Evolutionary conservation across 139 green algal species (phyloP).

Genomic region (Volvox africanus): DNA sequence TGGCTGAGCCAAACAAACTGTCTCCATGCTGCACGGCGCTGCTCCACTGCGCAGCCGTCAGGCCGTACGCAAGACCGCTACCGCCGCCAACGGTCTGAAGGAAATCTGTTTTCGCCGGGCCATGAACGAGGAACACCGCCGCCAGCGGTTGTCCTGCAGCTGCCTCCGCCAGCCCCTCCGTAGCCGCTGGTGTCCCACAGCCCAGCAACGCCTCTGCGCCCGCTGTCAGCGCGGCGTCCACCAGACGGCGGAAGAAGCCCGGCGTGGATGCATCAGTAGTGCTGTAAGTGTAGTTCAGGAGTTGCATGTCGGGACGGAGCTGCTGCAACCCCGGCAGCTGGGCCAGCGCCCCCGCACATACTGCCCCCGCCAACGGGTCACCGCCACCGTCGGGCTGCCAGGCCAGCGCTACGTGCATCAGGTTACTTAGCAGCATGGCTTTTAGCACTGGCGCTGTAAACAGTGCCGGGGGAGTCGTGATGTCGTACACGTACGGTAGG

Average conservation of each 20-base stretch:
- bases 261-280: background rate
- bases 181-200: background rate
- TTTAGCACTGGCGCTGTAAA: background rate
- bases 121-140: background rate
- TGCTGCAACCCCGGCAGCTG: conserved; percentile 6
- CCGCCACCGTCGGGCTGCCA: conserved; percentile 2
- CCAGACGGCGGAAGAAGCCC: background rate
- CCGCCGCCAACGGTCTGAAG: background rate
- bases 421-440: conserved; percentile 20
- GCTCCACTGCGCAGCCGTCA: conserved; percentile 19
- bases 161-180: background rate
- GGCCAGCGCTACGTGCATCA: background rate
- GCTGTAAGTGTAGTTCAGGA: background rate
- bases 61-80: background rate
- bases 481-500: conserved; percentile 24
- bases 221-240: too few species aligned
- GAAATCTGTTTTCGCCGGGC: background rate
- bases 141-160: background rate
- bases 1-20: background rate
- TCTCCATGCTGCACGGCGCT: background rate
- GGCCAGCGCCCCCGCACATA: background rate
- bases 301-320: background rate
- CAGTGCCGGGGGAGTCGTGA: background rate
- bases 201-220: background rate
- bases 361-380: background rate